These are phyloP conservation scores for Castanea mollissima DNA, from an alignment of 306 rosid species.

Conservation along the genomic window DNA sequence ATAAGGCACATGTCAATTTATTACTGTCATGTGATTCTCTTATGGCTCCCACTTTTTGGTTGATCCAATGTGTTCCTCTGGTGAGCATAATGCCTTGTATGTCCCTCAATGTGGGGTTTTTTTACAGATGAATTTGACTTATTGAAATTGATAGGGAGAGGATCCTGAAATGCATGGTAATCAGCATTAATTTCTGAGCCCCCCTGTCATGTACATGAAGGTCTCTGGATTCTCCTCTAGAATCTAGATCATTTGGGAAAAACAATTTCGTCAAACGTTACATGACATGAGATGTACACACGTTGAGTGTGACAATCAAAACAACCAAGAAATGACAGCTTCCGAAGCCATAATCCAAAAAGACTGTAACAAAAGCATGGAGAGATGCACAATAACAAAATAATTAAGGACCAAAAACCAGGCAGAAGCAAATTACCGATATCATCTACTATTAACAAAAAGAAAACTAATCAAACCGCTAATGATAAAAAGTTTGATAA, in stretches of 20 bases:
- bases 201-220: background rate
- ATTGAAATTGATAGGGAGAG: background rate
- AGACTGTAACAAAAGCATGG: background rate
- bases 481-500: background rate
- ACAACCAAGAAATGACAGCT: background rate
- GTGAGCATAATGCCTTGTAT: background rate
- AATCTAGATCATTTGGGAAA: constrained; percentile 44
- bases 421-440: too few relatives aligned
- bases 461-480: background rate
- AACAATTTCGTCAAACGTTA: constrained; percentile 13
- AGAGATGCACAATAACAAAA: background rate
- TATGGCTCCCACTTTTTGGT: background rate
- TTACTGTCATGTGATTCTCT: background rate
- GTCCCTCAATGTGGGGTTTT: background rate
- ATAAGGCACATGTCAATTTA: too few relatives aligned
- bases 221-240: constrained; percentile 45
- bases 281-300: too few relatives aligned
- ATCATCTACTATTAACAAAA: background rate
- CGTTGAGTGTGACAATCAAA: too few relatives aligned
- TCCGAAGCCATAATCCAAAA: background rate
- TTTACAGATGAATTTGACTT: background rate
- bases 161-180: background rate
- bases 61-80: background rate
- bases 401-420: background rate
- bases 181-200: background rate